Conservation (phyloP, 2,329 filamentous ascomycete genomes). For the Juglanconis oblonga region DNA sequence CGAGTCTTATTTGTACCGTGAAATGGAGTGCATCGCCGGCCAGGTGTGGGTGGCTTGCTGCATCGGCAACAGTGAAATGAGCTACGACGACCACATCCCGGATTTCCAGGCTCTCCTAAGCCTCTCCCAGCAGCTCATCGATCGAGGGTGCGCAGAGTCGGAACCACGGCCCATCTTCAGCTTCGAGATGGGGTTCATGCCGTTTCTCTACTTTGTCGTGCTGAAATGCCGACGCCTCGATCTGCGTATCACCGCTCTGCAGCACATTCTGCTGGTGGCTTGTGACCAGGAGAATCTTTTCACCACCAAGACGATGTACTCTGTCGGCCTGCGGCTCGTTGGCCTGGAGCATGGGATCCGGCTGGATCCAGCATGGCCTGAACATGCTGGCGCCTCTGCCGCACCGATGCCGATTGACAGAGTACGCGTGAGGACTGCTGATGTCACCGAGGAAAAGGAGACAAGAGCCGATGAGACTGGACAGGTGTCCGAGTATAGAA, state of each 20-base stretch:
- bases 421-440: slow-evolving; percentile 1
- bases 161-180: slow-evolving; percentile 29
- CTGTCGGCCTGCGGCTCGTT: slow-evolving; percentile 30
- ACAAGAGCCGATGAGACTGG: neutral
- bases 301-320: slow-evolving; percentile 30
- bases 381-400: neutral
- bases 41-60: slow-evolving; percentile 33
- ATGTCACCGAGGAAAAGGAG: slow-evolving; percentile 5
- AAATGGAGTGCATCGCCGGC: slow-evolving; percentile 35
- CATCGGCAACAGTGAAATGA: slow-evolving; percentile 29
- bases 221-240: slow-evolving; percentile 40
- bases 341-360: slow-evolving; percentile 33
- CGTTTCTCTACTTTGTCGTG: slow-evolving; percentile 39
- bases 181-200: slow-evolving; percentile 41
- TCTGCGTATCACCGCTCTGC: slow-evolving; percentile 35
- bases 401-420: slow-evolving; percentile 3
- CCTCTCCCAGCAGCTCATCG: slow-evolving; percentile 22
- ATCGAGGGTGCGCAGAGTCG: slow-evolving; percentile 13
- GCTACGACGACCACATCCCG: slow-evolving; percentile 32
- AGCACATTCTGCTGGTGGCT: slow-evolving; percentile 30
- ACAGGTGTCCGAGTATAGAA: neutral
- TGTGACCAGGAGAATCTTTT: slow-evolving; percentile 38
- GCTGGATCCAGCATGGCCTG: slow-evolving; percentile 14
- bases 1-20: slow-evolving; percentile 3
- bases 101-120: slow-evolving; percentile 37